phyloP scores from a whole-genome alignment of 177 flowering plant genomes.

The Vitis hybrid region DNA sequence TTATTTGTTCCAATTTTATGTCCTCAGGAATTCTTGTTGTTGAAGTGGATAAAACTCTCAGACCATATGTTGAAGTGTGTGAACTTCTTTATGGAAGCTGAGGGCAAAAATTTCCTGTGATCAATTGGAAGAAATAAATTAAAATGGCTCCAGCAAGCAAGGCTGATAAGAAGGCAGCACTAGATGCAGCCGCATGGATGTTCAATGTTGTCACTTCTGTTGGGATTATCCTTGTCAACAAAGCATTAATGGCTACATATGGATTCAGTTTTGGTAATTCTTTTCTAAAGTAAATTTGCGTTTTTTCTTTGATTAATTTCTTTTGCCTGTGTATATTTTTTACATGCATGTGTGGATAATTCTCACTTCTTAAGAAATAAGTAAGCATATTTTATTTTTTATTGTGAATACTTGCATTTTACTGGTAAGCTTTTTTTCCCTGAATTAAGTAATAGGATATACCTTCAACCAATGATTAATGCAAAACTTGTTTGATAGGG shows the following conservation, averaged over 20 bases:
- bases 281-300: neutral
- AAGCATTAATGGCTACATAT: conserved; percentile 87
- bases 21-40: neutral
- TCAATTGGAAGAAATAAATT: conserved; percentile 3
- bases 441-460: no score
- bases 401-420: no score
- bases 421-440: no score
- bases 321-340: conserved; percentile 1
- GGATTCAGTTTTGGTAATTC: conserved; percentile 83
- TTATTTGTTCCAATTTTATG: neutral
- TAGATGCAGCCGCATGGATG: conserved; percentile 85
- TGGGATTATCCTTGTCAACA: conserved; percentile 88
- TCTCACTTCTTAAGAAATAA: no score
- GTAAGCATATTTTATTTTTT: no score
- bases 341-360: neutral
- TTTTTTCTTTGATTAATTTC: neutral
- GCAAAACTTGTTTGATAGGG: no score
- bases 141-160: conserved; percentile 71
- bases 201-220: conserved; percentile 94
- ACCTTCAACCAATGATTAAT: no score
- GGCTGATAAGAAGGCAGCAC: conserved; percentile 73
- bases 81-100: conserved; percentile 9
- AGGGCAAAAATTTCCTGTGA: conserved; percentile 1
- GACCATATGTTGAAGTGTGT: neutral
- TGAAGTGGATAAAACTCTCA: conserved; percentile 1